These are phyloP conservation scores for Rhizopogon salebrosus DNA, from an alignment of 768 basidiomycete genomes.

Conservation along the genomic window DNA sequence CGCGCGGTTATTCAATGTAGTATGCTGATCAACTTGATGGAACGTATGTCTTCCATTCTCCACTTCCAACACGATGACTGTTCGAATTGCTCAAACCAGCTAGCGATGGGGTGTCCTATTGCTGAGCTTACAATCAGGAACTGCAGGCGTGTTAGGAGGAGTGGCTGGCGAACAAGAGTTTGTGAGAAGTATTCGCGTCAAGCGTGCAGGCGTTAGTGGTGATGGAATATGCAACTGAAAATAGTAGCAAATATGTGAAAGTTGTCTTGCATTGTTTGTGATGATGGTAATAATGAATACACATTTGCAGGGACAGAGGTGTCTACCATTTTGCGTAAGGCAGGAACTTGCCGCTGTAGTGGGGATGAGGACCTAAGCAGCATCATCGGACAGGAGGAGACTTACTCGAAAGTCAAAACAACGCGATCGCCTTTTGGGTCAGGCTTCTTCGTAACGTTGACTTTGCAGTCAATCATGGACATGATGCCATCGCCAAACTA, in stretches of 20 bases:
- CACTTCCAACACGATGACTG: not conserved
- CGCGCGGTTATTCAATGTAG: not conserved
- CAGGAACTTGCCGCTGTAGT: constrained; percentile 67
- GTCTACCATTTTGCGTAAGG: constrained; percentile 66
- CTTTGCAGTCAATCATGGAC: constrained; percentile 84
- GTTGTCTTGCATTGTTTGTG: not conserved
- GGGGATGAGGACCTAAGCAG: constrained; percentile 2
- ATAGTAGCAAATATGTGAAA: constrained; percentile 4
- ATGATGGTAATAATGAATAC: constrained; percentile 1
- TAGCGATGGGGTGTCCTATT: too few species aligned
- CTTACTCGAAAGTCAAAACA: constrained; percentile 75
- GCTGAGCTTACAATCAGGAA: constrained; percentile 8
- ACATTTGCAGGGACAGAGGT: not conserved
- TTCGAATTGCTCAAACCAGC: too few species aligned
- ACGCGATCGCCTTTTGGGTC: constrained; percentile 80
- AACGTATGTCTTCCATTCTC: not conserved
- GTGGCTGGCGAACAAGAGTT: not conserved
- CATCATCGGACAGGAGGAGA: constrained; percentile 1
- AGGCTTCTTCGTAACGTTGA: constrained; percentile 60
- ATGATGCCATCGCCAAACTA: constrained; percentile 86
- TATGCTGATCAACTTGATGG: not conserved
- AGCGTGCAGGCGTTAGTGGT: not conserved
- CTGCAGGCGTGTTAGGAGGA: not conserved
- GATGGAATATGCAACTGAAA: constrained; percentile 5
- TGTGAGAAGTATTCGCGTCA: not conserved